Percentiles rank a stretch among this genome's conserved stretches.
phyloP scores from a whole-genome alignment of 805 yeast species.

The Teunomyces atbi region DNA sequence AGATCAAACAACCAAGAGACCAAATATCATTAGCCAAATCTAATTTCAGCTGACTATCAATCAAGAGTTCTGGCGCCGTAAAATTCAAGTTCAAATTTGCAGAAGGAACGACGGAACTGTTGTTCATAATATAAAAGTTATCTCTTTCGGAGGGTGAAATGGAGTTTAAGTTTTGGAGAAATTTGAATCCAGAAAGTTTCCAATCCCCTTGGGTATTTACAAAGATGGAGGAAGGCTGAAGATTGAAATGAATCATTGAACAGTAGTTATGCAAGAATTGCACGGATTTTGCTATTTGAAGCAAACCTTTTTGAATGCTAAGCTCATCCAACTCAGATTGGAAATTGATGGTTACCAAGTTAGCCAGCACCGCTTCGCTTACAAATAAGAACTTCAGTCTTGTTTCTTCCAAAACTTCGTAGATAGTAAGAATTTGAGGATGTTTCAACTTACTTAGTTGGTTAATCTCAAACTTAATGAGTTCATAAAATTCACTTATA shows the following conservation, averaged over 20 bases:
- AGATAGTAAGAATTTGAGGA: conserved; percentile 78
- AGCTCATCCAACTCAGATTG: conserved; percentile 57
- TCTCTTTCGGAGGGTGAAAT: conserved; percentile 45
- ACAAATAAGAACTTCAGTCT: conserved; percentile 76
- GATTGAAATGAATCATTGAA: conserved; percentile 68
- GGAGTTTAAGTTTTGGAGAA: conserved; percentile 49
- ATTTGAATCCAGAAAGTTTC: conserved; percentile 77
- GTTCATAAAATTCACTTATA: conserved; percentile 61
- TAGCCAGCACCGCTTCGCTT: conserved; percentile 70
- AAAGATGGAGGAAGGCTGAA: conserved; percentile 75
- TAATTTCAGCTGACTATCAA: conserved; percentile 49
- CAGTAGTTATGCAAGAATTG: conserved; percentile 81
- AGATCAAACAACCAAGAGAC: conserved; percentile 76
- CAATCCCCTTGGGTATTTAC: conserved; percentile 88
- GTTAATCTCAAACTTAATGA: conserved; percentile 64
- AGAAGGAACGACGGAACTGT: conserved; percentile 78
- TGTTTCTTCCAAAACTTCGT: conserved; percentile 89
- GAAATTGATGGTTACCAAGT: conserved; percentile 40
- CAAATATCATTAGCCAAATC: conserved; percentile 76
- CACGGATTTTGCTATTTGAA: conserved; percentile 74
- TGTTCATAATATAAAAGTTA: conserved; percentile 66
- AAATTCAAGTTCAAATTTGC: conserved; percentile 69
- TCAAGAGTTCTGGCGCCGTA: conserved; percentile 79
- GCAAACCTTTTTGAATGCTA: conserved; percentile 75
- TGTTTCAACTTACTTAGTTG: conserved; percentile 81